Base-by-base conservation (phyloP, 495 filamentous ascomycete genomes). In the Aspergillus kassunensis region DNA sequence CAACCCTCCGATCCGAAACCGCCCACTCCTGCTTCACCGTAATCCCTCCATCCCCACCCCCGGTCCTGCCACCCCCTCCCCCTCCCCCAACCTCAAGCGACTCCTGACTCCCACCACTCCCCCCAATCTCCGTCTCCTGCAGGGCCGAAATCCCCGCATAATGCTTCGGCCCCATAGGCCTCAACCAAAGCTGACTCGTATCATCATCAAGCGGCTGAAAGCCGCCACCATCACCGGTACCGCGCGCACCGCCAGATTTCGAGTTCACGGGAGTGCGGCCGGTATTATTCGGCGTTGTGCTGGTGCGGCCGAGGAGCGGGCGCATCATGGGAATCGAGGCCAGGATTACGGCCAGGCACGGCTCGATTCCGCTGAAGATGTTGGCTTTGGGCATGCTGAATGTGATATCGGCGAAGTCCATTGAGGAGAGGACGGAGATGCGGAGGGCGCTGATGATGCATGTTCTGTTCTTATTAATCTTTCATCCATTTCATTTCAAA, bases 241-340 rank as follows among this genome's bases (percentile, higher is more conserved):
- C 35, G 36, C 13, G 20, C 1, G 39, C 43, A 6, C 21, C 24
- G 24, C 9, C 4, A 27, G 24, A 30, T 7, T 29, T 18, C 27
- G 42, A 45, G 2, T 30, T 30, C 8, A 35, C 30, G 43, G 48
- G 23, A 13, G 53, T 41, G 7, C 12, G 41, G 21, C 47, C 47
- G 1, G 35, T 44, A 1, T 9, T 18, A 20, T 43, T 33, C 1
- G 42, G 36, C 1, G 45, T 35, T 18, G 33, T 33, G 29, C 8
- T 34, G 1, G 40, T 49, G 3, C 59, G 59, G 0, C 49, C 49
- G 0, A 62, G 49, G 11, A 62, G 23, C 3, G 59, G 59, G 0
- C 59, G 56, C 59, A 62, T 59, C 40, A 62, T 19, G 41, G 59
- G 59, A 4, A 62, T 20, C 10, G 52, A 62, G 7, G 59, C 45